Percentiles rank a stretch among this genome's conserved stretches.
These are phyloP conservation scores for Trichoderma sp. DNA, from an alignment of 2,329 filamentous ascomycete species.

Conservation along the genomic window DNA sequence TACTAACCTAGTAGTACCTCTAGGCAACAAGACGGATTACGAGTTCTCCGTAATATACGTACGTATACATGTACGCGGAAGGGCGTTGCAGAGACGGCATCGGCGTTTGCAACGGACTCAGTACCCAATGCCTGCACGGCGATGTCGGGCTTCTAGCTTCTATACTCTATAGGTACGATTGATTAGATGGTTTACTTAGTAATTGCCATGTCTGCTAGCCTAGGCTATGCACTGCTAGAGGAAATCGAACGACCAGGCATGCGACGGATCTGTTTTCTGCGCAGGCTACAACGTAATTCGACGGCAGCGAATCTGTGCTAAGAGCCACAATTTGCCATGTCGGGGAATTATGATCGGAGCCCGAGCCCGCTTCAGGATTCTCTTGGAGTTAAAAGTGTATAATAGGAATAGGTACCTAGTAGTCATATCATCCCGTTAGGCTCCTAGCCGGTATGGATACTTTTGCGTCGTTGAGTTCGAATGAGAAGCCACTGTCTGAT, in stretches of 20 bases:
- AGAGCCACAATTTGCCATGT: background rate
- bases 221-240: background rate
- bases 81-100: background rate
- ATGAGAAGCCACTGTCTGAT: background rate
- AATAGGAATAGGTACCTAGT: background rate
- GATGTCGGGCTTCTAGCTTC: constrained; percentile 3
- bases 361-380: background rate
- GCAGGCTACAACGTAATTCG: background rate
- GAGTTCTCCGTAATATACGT: no score
- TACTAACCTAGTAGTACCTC: background rate
- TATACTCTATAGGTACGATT: background rate
- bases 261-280: constrained; percentile 9
- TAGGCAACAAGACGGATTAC: no score
- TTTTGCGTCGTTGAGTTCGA: no score
- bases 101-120: background rate
- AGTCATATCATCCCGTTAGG: background rate
- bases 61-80: background rate
- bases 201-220: background rate
- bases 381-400: background rate
- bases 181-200: background rate
- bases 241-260: constrained; percentile 11
- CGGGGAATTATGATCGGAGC: constrained; percentile 15
- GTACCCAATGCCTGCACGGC: background rate
- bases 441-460: background rate
- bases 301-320: background rate